These are phyloP conservation scores for Pseudocercospora pini-densiflorae DNA, from an alignment of 2,329 filamentous ascomycete species.

Conservation along the genomic window DNA sequence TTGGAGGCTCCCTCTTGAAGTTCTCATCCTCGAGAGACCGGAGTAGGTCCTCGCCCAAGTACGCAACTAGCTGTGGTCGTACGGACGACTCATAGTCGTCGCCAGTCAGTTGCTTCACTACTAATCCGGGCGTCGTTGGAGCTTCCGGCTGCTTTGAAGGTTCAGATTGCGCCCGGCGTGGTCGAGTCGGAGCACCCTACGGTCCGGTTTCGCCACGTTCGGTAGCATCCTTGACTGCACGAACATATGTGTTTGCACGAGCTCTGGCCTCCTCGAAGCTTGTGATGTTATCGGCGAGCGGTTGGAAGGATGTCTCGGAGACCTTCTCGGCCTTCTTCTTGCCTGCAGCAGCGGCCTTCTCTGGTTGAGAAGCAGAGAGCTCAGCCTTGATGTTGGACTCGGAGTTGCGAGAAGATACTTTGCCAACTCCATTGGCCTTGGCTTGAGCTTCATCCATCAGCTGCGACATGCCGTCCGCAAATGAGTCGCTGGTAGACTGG, in stretches of 20 bases:
- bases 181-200: not conserved
- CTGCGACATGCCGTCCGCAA: not conserved
- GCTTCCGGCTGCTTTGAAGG: not conserved
- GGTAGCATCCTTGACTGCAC: too few species aligned
- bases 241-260: not conserved
- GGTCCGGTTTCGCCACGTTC: not conserved
- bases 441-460: not conserved
- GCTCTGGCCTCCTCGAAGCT: slow-evolving; percentile 11
- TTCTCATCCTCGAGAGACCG: too few species aligned
- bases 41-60: too few species aligned
- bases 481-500: not conserved
- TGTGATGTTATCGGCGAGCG: slow-evolving; percentile 4
- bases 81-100: too few species aligned
- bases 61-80: too few species aligned
- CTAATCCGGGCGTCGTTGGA: too few species aligned
- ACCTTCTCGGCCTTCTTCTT: slow-evolving; percentile 11
- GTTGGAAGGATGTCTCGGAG: not conserved
- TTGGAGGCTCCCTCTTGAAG: too few species aligned
- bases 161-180: not conserved
- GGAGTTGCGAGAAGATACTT: not conserved
- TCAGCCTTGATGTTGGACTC: not conserved
- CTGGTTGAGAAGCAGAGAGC: not conserved
- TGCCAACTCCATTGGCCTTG: not conserved
- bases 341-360: not conserved
- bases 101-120: too few species aligned